A percentile compares a stretch with the other conserved stretches of the same genome.
Conservation (phyloP, 805 yeast genomes). For the Myxozyma sirexii region DNA sequence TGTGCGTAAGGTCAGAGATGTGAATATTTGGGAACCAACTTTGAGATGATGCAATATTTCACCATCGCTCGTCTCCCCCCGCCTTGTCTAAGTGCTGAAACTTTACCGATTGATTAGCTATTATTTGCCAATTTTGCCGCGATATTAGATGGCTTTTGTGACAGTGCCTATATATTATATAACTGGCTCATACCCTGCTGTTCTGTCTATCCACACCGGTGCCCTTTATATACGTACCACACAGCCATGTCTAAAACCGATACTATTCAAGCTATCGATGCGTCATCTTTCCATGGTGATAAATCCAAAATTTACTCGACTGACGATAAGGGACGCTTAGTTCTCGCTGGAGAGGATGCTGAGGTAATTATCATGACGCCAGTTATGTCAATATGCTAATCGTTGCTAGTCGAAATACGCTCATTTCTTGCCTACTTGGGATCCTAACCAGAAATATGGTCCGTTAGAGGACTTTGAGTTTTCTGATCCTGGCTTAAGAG, state of each 20-base stretch:
- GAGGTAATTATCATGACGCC: conserved; percentile 4
- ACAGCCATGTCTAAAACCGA: conserved; percentile 4
- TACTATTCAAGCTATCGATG: conserved; percentile 32
- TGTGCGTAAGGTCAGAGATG: too few species aligned
- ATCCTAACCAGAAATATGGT: conserved; percentile 55
- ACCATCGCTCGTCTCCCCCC: not conserved
- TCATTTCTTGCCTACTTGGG: conserved; percentile 64
- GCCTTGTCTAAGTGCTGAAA: too few species aligned
- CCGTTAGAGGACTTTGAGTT: conserved; percentile 58
- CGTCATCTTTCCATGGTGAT: conserved; percentile 33
- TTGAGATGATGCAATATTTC: conserved; percentile 8
- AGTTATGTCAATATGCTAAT: not conserved
- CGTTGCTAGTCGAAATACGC: conserved; percentile 14
- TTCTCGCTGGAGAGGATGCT: conserved; percentile 23
- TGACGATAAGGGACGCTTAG: conserved; percentile 19
- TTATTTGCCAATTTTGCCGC: not conserved
- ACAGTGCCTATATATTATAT: not conserved
- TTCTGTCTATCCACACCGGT: too few species aligned
- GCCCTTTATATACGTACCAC: too few species aligned
- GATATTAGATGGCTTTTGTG: not conserved
- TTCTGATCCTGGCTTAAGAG: conserved; percentile 63
- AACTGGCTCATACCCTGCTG: too few species aligned
- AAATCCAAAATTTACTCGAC: conserved; percentile 12
- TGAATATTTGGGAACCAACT: too few species aligned
- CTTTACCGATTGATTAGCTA: too few species aligned